Base-by-base conservation (phyloP, 805 yeast genomes). In the Blastobotrys mokoenaii region DNA sequence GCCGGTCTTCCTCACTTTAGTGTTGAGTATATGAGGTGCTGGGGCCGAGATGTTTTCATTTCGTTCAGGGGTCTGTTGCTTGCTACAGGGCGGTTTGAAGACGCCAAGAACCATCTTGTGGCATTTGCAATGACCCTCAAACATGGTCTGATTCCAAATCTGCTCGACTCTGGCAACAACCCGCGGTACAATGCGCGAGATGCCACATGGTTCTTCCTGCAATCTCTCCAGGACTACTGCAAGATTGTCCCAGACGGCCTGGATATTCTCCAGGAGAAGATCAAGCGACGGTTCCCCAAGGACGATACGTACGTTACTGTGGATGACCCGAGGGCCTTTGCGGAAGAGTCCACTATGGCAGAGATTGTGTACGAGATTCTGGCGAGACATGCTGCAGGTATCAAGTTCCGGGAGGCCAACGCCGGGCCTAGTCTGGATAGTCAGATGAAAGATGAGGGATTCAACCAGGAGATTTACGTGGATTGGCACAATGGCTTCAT, bases 31-130 rank as follows among this genome's bases (percentile, higher is more conserved):
- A 88, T 90, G 96, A 74, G 98, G 63, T 87, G 96, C 61, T 90
- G 98, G 98, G 98, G 98, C 17, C 76, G 98, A 59, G 98, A 90
- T 64, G 95, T 88, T 0, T 93, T 93, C 61, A 82, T 90, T 39
- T 76, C 96, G 0, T 71, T 84, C 37, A 71, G 96, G 49, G 98
- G 98, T 0, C 69, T 90, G 41, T 65, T 88, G 46, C 66, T 88
- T 18, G 80, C 84, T 1, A 76, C 96, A 0, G 89, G 83, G 9
- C 71, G 97, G 45, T 79, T 61, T 58, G 85, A 82, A 0, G 87
- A 80, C 38, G 97, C 97, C 1, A 81, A 74, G 56, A 60, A 66
- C 34, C 98, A 90, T 61, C 86, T 90, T 49, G 65, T 89, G 40
- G 84, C 82, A 7, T 90, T 88, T 69, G 97, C 94, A 0, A 76